These are phyloP conservation scores for Torulaspora gathmanii DNA, from an alignment of 805 yeast species.

Conservation along the genomic window DNA sequence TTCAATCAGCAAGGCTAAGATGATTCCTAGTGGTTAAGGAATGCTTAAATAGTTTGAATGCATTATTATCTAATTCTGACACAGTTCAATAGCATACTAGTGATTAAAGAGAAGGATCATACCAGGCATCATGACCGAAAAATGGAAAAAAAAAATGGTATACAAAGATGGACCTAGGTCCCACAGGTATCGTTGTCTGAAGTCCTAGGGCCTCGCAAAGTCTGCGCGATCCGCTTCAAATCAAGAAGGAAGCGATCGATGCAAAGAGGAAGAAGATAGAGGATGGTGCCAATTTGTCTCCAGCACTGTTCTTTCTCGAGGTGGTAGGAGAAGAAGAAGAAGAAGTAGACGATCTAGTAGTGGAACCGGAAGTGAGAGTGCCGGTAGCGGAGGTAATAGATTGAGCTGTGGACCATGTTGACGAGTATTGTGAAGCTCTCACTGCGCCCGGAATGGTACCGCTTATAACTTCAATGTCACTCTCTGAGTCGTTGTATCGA, in stretches of 20 bases:
- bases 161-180: not conserved
- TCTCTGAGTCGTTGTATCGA: conserved; percentile 15
- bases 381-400: conserved; percentile 29
- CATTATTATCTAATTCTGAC: not conserved
- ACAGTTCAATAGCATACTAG: no score
- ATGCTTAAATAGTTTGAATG: not conserved
- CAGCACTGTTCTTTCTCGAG: not conserved
- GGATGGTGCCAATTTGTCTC: conserved; percentile 7
- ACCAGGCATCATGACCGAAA: not conserved
- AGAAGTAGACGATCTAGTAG: not conserved
- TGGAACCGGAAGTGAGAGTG: conserved; percentile 22
- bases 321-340: not conserved
- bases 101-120: no score
- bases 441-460: conserved; percentile 45
- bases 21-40: not conserved
- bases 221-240: not conserved
- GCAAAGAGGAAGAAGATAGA: conserved; percentile 3
- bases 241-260: conserved; percentile 6
- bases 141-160: not conserved
- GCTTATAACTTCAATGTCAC: conserved; percentile 25
- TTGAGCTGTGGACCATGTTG: conserved; percentile 38
- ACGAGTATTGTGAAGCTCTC: conserved; percentile 44
- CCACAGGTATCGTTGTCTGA: not conserved
- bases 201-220: not conserved
- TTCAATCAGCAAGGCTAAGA: not conserved